Base-by-base conservation (phyloP, 2,329 filamentous ascomycete species). In the Leptographium procerum region DNA sequence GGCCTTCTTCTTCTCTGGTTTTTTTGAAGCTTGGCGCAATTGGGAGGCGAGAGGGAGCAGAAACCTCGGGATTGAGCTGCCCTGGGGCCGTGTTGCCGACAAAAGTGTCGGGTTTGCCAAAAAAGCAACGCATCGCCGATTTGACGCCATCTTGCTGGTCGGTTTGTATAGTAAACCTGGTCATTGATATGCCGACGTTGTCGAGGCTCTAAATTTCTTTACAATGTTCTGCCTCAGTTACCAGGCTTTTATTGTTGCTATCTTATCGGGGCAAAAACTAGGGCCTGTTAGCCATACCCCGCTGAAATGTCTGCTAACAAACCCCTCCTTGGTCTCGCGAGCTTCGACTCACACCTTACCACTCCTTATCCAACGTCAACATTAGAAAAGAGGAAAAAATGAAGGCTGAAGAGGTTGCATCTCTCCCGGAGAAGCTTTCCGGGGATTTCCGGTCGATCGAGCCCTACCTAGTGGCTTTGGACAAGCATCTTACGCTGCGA, bases 401-500 rank as follows among this genome's bases (percentile, higher is more conserved):
- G 81, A 82, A 83, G 73, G 69, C 72, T 64, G 77, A 80, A 65
- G 79, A 83, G 70, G 73, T 84, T 64, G 72, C 76, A 61, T 70
- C 75, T 58, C 71, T 84, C 55, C 73, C 77, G 61, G 72, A 71
- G 11, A 75, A 75, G 65, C 73, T 84, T 61, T 71, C 74, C 60
- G 78, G 77, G 1, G 89, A 96, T 72, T 94, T 95, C 75, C 95
- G 94, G 75, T 77, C 86, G 60, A 84, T 91, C 64, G 89, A 94
- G 69, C 81, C 83, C 29, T 79, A 85, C 60, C 81, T 95, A 58
- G 78, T 81, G 66, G 84, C 88, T 65, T 84, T 96, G 62, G 90
- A 96, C 72, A 88, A 89, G 70, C 88, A 95, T 75, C 81, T 97
- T 61, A 89, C 86, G 4, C 83, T 96, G 34, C 86, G 92, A 66